phyloP scores from a whole-genome alignment of 306 rosid genomes.

The Vigna mungo region DNA sequence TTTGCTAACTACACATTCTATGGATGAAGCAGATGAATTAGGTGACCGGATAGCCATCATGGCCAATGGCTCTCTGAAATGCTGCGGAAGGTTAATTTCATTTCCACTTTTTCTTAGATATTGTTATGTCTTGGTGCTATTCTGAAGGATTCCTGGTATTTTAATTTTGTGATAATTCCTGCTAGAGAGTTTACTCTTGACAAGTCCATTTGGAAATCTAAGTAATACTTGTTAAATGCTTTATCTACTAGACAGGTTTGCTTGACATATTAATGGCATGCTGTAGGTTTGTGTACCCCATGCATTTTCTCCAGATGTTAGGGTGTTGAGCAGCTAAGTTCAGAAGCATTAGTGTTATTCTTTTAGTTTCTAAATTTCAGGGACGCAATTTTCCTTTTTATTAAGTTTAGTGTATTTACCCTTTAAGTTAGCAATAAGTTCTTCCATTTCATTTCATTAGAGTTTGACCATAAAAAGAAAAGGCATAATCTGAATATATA shows the following conservation, averaged over 20 bases:
- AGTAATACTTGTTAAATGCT: neutral
- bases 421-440: neutral
- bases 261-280: neutral
- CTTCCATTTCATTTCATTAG: neutral
- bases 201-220: neutral
- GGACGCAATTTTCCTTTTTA: neutral
- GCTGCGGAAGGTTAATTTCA: slow-evolving; percentile 86
- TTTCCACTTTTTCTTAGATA: neutral
- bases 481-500: too few relatives aligned
- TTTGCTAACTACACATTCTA: slow-evolving; percentile 93
- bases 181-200: neutral
- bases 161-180: neutral
- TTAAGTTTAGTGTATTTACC: neutral
- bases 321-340: neutral
- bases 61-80: slow-evolving; percentile 96
- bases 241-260: neutral
- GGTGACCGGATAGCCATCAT: slow-evolving; percentile 98
- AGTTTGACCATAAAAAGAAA: too few relatives aligned
- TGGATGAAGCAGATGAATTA: slow-evolving; percentile 99
- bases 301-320: neutral
- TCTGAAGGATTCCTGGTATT: slow-evolving; percentile 14
- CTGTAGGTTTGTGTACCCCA: neutral
- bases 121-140: slow-evolving; percentile 22
- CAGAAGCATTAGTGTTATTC: neutral
- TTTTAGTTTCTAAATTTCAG: neutral